Evolutionary conservation across 164 flowering plant genomes (phyloP).

Genomic region (Stephania yunnanensis): DNA sequence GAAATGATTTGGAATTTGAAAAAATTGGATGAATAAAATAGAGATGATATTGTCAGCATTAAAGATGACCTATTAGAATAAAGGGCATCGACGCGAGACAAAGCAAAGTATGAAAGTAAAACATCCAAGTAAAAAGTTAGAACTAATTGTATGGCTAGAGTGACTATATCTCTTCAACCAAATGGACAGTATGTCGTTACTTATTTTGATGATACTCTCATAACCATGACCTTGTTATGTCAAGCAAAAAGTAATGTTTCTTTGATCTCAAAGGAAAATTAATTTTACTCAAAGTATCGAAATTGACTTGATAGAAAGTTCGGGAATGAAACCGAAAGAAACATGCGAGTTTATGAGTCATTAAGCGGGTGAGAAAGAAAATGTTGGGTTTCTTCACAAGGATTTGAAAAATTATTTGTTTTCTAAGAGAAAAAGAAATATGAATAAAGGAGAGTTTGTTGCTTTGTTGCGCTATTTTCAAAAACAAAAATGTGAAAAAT

Average conservation of each 20-base stretch:
- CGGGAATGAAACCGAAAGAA: background rate
- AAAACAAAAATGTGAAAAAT: background rate
- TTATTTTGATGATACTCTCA: background rate
- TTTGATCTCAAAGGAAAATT: background rate
- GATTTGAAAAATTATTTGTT: background rate
- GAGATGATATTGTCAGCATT: too few species aligned
- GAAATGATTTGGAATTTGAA: too few species aligned
- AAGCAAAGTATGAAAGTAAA: too few species aligned
- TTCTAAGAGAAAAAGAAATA: background rate
- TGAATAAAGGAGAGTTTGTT: background rate
- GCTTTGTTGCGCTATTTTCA: background rate
- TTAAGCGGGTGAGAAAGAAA: too few species aligned
- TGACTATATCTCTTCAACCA: too few species aligned
- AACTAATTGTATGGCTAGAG: too few species aligned
- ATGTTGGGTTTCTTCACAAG: too few species aligned
- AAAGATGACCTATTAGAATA: too few species aligned
- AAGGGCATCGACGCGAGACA: too few species aligned
- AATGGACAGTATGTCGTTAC: too few species aligned
- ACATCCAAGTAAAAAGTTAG: too few species aligned
- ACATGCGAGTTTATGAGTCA: background rate
- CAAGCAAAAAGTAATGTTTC: background rate
- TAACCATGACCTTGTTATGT: background rate
- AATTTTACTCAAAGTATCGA: background rate
- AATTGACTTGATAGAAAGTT: background rate
- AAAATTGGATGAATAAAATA: too few species aligned